Conservation (phyloP, 371 early-diverging fungal genomes). For the Amoeboradix gromovi region DNA sequence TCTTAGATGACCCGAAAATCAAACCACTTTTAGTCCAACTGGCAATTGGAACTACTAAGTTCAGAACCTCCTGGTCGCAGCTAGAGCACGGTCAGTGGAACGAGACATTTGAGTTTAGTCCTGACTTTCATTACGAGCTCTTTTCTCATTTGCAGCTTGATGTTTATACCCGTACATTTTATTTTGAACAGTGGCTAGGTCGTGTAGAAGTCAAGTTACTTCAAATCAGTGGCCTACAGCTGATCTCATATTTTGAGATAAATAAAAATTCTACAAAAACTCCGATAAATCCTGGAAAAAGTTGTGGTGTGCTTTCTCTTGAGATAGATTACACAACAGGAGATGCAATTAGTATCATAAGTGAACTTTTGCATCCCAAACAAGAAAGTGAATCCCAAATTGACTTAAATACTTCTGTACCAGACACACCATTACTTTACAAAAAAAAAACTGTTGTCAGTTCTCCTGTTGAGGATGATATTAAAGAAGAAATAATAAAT, state of each 20-base stretch:
- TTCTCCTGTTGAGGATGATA: not conserved
- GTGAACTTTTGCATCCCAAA: not conserved
- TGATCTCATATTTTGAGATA: not conserved
- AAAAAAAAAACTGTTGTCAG: not conserved
- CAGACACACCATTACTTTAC: not conserved
- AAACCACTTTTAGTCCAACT: not conserved
- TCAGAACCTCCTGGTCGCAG: not conserved
- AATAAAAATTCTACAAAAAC: not conserved
- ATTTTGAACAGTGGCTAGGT: not conserved
- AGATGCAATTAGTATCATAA: not conserved
- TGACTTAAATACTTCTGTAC: too few relatives aligned
- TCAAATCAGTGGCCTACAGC: not conserved
- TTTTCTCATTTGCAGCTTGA: not conserved
- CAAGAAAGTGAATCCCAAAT: too few relatives aligned
- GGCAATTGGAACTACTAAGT: not conserved
- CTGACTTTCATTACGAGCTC: not conserved
- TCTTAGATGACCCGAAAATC: not conserved
- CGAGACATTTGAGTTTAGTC: not conserved
- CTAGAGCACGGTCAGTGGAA: not conserved
- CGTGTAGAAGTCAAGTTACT: not conserved
- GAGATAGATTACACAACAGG: not conserved
- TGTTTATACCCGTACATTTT: not conserved
- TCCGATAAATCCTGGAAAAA: not conserved
- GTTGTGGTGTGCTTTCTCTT: not conserved
- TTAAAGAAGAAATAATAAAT: not conserved